Conservation (phyloP, 2,329 filamentous ascomycete genomes). For the Neobulgaria alba region DNA sequence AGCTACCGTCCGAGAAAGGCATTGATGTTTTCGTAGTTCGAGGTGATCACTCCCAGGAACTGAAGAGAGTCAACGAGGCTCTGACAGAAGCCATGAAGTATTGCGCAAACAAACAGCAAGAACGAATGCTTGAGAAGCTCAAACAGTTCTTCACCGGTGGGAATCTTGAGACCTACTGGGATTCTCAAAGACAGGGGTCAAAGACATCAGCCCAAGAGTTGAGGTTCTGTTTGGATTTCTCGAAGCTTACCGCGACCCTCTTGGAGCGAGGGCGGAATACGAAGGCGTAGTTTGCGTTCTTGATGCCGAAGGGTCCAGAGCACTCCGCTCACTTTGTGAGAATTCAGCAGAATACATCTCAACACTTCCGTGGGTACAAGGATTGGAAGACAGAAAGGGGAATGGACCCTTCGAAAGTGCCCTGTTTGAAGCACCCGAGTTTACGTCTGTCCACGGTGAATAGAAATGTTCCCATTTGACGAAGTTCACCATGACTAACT, state of each 20-base stretch:
- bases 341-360: not conserved
- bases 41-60: not conserved
- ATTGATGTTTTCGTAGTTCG: not conserved
- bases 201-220: slow-evolving; percentile 44
- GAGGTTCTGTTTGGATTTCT: slow-evolving; percentile 55
- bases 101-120: not conserved
- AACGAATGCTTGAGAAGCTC: not conserved
- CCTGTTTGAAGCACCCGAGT: slow-evolving; percentile 63
- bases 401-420: slow-evolving; percentile 60
- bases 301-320: slow-evolving; percentile 53
- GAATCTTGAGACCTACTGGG: not conserved
- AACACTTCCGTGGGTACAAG: not conserved
- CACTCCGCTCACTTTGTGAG: not conserved
- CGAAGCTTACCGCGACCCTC: slow-evolving; percentile 54
- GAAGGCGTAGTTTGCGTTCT: slow-evolving; percentile 53
- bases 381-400: slow-evolving; percentile 27
- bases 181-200: not conserved
- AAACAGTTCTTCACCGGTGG: not conserved
- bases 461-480: too few species aligned
- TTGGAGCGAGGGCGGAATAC: slow-evolving; percentile 49
- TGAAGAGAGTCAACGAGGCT: not conserved
- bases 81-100: not conserved
- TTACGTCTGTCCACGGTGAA: slow-evolving; percentile 61
- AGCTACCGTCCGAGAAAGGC: not conserved
- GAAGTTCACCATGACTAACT: too few species aligned